These are phyloP conservation scores for Lipomyces yamanashiensis DNA, from an alignment of 805 yeast species.

Conservation along the genomic window DNA sequence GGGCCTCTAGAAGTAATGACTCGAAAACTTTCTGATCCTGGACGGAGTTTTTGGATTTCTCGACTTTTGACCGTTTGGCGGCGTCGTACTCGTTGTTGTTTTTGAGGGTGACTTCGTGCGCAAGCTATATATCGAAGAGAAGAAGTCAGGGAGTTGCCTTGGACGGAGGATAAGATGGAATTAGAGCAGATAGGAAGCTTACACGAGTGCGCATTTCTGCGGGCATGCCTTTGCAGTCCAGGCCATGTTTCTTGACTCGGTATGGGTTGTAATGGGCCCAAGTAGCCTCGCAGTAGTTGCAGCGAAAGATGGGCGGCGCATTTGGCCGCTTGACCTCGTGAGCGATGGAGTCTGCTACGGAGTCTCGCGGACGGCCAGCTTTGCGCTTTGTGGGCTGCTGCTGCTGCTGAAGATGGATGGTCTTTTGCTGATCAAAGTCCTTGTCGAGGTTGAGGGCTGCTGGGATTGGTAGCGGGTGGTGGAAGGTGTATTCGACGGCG, in stretches of 20 bases:
- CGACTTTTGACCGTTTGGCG: slow-evolving; percentile 12
- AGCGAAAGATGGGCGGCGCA: slow-evolving; percentile 29
- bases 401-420: slow-evolving; percentile 7
- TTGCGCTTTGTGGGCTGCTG: slow-evolving; percentile 30
- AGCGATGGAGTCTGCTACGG: slow-evolving; percentile 36
- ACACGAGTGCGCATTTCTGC: slow-evolving; percentile 27
- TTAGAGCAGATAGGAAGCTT: background rate
- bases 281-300: slow-evolving; percentile 36
- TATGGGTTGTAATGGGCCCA: slow-evolving; percentile 37
- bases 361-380: slow-evolving; percentile 38
- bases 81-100: slow-evolving; percentile 10
- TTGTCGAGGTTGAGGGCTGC: background rate
- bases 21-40: slow-evolving; percentile 24
- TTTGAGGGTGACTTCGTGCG: slow-evolving; percentile 30
- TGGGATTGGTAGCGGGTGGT: slow-evolving; percentile 1
- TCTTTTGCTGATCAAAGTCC: background rate
- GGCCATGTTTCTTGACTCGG: slow-evolving; percentile 36
- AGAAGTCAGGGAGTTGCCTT: background rate
- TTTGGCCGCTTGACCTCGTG: slow-evolving; percentile 35
- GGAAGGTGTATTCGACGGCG: slow-evolving; percentile 2
- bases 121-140: slow-evolving; percentile 12
- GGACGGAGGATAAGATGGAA: background rate
- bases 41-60: slow-evolving; percentile 12
- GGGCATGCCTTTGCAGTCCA: slow-evolving; percentile 37
- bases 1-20: slow-evolving; percentile 23